Percentiles rank a stretch among this genome's conserved stretches.
Evolutionary conservation across 192 early-diverging fungal species (phyloP).

Genomic region (Chytriomyces sp.): DNA sequence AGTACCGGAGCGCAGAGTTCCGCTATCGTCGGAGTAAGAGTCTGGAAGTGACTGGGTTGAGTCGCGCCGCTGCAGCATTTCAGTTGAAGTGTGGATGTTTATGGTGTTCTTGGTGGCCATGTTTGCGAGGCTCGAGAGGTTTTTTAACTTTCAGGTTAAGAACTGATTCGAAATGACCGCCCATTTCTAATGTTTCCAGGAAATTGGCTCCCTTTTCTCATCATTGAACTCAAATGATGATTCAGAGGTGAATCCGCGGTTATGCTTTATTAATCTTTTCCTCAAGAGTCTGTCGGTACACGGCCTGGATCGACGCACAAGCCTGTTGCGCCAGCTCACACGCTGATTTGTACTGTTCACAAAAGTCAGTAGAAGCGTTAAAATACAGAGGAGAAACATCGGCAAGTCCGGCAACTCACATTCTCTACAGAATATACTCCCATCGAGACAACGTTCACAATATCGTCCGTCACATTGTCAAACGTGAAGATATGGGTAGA

Average conservation of each 20-base stretch:
- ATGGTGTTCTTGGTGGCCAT: neutral
- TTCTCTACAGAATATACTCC: slow-evolving; percentile 73
- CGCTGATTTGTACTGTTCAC: slow-evolving; percentile 1
- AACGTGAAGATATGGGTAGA: slow-evolving; percentile 89
- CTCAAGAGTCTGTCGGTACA: slow-evolving; percentile 9
- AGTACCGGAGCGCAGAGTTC: neutral
- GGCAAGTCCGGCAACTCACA: slow-evolving; percentile 33
- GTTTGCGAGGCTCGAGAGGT: neutral
- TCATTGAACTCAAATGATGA: no score
- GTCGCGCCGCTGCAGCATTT: neutral
- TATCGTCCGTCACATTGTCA: slow-evolving; percentile 50
- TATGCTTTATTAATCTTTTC: no score
- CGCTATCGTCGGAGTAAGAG: neutral
- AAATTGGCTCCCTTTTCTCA: no score
- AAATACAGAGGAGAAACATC: slow-evolving; percentile 23
- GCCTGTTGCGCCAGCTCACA: neutral
- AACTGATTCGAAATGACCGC: neutral
- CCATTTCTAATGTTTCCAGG: no score
- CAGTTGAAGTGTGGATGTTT: neutral
- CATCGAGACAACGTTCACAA: slow-evolving; percentile 70
- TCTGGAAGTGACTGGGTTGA: neutral
- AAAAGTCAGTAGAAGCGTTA: neutral
- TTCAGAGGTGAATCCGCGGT: no score
- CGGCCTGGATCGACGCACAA: neutral
- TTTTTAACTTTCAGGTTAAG: neutral